Percentiles rank a stretch among this genome's conserved stretches.
These are phyloP conservation scores for Aureobasidium pullulans DNA, from an alignment of 2,329 filamentous ascomycete species.

Conservation along the genomic window DNA sequence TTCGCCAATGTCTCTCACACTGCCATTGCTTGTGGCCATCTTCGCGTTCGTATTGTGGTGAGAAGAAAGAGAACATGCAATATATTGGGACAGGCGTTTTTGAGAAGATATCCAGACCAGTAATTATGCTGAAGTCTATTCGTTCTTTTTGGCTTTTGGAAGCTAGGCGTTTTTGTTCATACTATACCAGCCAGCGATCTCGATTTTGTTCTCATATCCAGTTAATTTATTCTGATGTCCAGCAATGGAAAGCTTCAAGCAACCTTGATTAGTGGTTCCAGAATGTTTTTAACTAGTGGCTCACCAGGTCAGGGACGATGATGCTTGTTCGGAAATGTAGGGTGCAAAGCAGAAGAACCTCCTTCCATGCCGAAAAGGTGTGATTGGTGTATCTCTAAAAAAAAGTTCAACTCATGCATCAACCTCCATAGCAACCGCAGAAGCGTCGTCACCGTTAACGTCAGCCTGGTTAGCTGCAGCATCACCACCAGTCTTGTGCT, in stretches of 20 bases:
- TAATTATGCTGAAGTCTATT: background rate
- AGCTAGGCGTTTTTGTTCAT: background rate
- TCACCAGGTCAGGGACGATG: too few species aligned
- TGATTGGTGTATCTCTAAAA: constrained; percentile 8
- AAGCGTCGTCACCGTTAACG: constrained; percentile 8
- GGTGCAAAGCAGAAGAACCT: background rate
- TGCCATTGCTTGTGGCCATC: background rate
- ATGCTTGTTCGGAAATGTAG: background rate
- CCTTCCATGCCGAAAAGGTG: constrained; percentile 1
- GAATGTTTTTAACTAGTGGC: too few species aligned
- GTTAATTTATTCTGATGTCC: background rate
- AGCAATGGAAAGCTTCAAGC: background rate
- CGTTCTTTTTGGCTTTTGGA: background rate
- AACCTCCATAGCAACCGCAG: constrained; percentile 1
- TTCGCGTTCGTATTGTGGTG: background rate
- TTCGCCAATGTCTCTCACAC: background rate
- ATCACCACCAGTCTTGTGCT: constrained; percentile 19
- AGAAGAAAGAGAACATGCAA: background rate
- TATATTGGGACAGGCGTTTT: background rate
- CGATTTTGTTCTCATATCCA: background rate
- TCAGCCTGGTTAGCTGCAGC: constrained; percentile 15
- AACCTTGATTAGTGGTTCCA: too few species aligned
- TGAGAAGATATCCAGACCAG: background rate
- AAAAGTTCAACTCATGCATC: constrained; percentile 7
- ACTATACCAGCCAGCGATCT: background rate